These are phyloP conservation scores for Pyropia yezoensis DNA, from an alignment of 23 red algal genomes.

Conservation along the genomic window DNA sequence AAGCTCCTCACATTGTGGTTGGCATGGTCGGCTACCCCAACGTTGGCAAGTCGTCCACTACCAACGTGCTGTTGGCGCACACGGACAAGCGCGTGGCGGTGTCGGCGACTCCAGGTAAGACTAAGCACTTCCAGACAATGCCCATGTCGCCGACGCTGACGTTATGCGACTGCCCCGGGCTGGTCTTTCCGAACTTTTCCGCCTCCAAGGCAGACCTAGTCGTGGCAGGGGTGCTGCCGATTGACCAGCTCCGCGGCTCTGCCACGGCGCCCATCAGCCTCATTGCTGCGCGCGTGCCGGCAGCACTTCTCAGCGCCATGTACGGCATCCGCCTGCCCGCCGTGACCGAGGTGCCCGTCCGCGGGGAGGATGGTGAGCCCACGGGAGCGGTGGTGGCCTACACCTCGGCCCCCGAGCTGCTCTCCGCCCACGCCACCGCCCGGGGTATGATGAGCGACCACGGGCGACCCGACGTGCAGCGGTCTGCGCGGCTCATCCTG, in stretches of 20 bases:
- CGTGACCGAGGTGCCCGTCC: not conserved
- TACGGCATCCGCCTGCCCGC: slow-evolving; percentile 67
- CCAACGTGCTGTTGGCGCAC: slow-evolving; percentile 72
- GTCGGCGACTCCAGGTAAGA: slow-evolving; percentile 87
- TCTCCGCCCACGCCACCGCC: slow-evolving; percentile 61
- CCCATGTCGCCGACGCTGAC: slow-evolving; percentile 38
- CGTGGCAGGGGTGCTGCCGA: slow-evolving; percentile 75
- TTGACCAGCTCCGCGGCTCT: slow-evolving; percentile 79
- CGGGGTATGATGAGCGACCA: slow-evolving; percentile 83
- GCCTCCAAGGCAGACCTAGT: slow-evolving; percentile 72
- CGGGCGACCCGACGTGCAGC: slow-evolving; percentile 53
- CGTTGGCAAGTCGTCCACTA: slow-evolving; percentile 94
- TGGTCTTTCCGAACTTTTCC: slow-evolving; percentile 95
- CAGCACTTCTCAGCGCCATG: slow-evolving; percentile 22
- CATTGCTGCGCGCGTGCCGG: slow-evolving; percentile 54
- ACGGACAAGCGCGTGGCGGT: slow-evolving; percentile 69
- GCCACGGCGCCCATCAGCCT: slow-evolving; percentile 32
- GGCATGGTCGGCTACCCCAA: slow-evolving; percentile 98
- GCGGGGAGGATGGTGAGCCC: not conserved
- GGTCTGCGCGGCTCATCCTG: slow-evolving; percentile 73
- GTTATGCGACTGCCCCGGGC: slow-evolving; percentile 92
- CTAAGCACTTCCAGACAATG: slow-evolving; percentile 95
- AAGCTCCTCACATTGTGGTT: slow-evolving; percentile 20
- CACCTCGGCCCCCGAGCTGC: slow-evolving; percentile 31
- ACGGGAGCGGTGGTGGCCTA: slow-evolving; percentile 5